A percentile compares a stretch with the other conserved stretches of the same genome.
phyloP scores from a whole-genome alignment of 163 green algal species.

The Smithsoniella earleae region DNA sequence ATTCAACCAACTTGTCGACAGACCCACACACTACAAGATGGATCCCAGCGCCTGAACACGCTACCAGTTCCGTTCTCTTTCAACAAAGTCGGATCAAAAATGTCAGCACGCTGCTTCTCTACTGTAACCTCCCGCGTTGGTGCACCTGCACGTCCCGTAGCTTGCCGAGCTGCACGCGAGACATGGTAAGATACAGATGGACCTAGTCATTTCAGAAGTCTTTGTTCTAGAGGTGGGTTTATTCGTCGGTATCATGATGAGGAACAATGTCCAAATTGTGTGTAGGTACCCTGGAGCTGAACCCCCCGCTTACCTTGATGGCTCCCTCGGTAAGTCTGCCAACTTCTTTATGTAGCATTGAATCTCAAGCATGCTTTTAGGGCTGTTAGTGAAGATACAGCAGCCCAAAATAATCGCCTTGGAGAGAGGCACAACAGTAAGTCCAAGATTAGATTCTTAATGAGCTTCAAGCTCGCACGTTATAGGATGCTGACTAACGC shows the following conservation, averaged over 20 bases:
- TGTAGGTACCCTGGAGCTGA: conserved; percentile 54
- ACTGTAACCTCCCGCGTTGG: neutral
- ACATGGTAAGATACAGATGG: conserved; percentile 19
- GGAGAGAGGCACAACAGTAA: too few relatives aligned
- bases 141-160: conserved; percentile 1
- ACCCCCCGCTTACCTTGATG: conserved; percentile 59
- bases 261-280: neutral
- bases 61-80: conserved; percentile 8
- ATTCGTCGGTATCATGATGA: neutral
- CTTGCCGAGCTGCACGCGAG: conserved; percentile 20
- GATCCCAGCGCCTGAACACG: neutral
- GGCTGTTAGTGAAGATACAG: too few relatives aligned
- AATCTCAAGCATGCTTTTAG: too few relatives aligned
- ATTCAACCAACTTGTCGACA: too few relatives aligned
- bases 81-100: neutral
- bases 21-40: neutral
- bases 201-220: too few relatives aligned
- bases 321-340: conserved; percentile 47
- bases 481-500: too few relatives aligned
- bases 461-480: too few relatives aligned
- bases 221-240: neutral
- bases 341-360: too few relatives aligned
- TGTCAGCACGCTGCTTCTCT: conserved; percentile 28
- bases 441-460: too few relatives aligned
- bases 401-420: too few relatives aligned